phyloP scores from a whole-genome alignment of 352 stramenopile genomes.

The Phytophthora cryptogea region DNA sequence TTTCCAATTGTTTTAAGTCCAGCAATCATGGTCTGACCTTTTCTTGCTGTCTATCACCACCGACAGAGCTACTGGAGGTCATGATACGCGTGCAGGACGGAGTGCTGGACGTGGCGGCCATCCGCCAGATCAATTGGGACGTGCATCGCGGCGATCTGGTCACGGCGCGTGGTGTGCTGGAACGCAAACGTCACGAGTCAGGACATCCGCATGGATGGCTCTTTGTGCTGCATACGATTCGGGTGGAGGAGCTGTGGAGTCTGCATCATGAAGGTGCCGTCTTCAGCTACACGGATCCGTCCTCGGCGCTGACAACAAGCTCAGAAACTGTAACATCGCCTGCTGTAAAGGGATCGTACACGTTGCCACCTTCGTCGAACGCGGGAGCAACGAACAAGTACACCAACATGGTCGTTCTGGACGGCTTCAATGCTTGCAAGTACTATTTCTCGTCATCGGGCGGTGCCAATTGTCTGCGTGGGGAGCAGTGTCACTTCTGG shows the following conservation, averaged over 20 bases:
- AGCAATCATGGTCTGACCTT: background rate
- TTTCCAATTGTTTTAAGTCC: background rate
- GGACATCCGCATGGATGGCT: conserved; percentile 45
- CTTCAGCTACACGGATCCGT: conserved; percentile 54
- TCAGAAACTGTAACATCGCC: conserved; percentile 1
- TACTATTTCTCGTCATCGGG: conserved; percentile 82
- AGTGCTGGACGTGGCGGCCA: conserved; percentile 57
- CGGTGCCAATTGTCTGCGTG: conserved; percentile 66
- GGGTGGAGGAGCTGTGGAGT: conserved; percentile 67
- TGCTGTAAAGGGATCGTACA: conserved; percentile 45
- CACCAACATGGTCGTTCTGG: conserved; percentile 82
- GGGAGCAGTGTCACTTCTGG: conserved; percentile 81
- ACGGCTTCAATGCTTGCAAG: conserved; percentile 85
- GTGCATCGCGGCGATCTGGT: conserved; percentile 77
- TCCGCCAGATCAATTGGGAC: conserved; percentile 82
- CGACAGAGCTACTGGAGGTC: conserved; percentile 72
- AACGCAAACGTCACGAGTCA: conserved; percentile 44
- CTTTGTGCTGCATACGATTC: conserved; percentile 51
- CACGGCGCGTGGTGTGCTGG: conserved; percentile 43
- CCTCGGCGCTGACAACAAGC: background rate
- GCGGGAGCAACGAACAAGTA: conserved; percentile 59
- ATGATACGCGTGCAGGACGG: conserved; percentile 77
- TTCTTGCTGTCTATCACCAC: background rate
- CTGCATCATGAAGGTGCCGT: conserved; percentile 47
- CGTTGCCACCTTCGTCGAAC: conserved; percentile 57